Evolutionary conservation across 768 basidiomycete species (phyloP), one percentile per base, ranked within the genome.

Genomic region (Tephrocybe sp.): DNA sequence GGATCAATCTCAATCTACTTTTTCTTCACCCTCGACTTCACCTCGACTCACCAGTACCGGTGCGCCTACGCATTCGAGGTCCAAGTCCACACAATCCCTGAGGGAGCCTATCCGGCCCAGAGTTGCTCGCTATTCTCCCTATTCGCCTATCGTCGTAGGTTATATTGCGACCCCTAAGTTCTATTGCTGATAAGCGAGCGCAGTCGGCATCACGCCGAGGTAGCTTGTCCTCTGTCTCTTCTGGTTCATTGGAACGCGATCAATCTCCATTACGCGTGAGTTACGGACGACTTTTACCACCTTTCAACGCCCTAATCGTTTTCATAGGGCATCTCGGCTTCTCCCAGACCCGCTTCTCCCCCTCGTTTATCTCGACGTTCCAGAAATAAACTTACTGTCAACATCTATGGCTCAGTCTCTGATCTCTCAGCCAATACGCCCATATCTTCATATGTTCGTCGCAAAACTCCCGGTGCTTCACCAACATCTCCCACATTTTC

Each of bases 391-490:
- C 68, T 80, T 11, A 65, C 72, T 17, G 72, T 76, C 45, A 77
- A 75, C 57, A 67, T 76, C 16, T 79, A 78, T 57, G 77, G 71
- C 35, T 77, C 77, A 11, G 69, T 66, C 20, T 68, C 70, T 52
- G 82, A 85, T 62, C 68, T 82, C 16, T 68, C 79, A 26, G 83
- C 80, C 34, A 79, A 80, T 60, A 88, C 84, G 12, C 89, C 89
- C 48, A 91, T 92, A 48, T 92, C 89, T 22, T 77, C 80, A 34
- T 91, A 86, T 52, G 84, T 87, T 38, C 87, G 89, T 55, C 83
- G 89, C 54, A 87, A 83, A 68, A 88, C 87, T 1, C 88, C 89
- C 23, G 82, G 83, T 51, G 75, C 79, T 34, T 88, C 89, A 10
- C 87, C 88, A 0, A 83, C 80, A 13, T 81, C 83, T 1, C 79